phyloP scores from a whole-genome alignment of 2,329 filamentous ascomycete species.

The Ceratocystiopsis brevicomis region DNA sequence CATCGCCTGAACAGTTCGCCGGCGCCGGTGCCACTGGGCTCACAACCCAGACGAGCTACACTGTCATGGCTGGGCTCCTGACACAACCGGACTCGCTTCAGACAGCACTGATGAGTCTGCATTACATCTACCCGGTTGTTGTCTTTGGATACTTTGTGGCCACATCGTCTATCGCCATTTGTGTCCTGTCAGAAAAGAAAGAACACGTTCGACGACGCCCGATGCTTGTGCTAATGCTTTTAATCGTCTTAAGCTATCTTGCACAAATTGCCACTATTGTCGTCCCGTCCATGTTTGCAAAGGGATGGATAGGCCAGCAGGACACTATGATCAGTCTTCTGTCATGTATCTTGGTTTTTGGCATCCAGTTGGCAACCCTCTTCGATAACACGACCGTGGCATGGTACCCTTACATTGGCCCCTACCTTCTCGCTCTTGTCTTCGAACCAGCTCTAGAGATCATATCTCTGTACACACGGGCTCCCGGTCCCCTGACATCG shows the following conservation, averaged over 20 bases:
- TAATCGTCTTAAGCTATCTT: slow-evolving; percentile 26
- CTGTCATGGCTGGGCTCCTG: not conserved
- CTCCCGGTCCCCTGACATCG: slow-evolving; percentile 1
- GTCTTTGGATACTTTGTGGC: slow-evolving; percentile 39
- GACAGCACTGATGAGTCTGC: slow-evolving; percentile 23
- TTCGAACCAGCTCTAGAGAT: slow-evolving; percentile 31
- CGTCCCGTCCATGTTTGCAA: slow-evolving; percentile 16
- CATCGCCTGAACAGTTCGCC: no score
- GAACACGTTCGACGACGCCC: slow-evolving; percentile 23
- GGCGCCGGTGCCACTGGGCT: no score
- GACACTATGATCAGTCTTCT: slow-evolving; percentile 37
- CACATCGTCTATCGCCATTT: slow-evolving; percentile 30
- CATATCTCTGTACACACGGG: slow-evolving; percentile 9
- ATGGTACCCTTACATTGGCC: slow-evolving; percentile 45
- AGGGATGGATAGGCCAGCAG: slow-evolving; percentile 24
- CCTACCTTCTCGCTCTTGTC: slow-evolving; percentile 37
- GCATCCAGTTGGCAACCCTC: slow-evolving; percentile 37
- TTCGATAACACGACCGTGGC: slow-evolving; percentile 29
- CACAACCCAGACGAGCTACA: no score
- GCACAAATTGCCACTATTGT: slow-evolving; percentile 26
- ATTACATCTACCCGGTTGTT: slow-evolving; percentile 38
- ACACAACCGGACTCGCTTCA: slow-evolving; percentile 9
- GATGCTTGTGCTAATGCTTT: slow-evolving; percentile 24
- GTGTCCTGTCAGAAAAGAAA: slow-evolving; percentile 24
- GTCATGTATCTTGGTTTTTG: slow-evolving; percentile 44